A percentile compares a stretch with the other conserved stretches of the same genome.
Conservation (phyloP, 345 rosid genomes). For the Geranium rotundifolium region DNA sequence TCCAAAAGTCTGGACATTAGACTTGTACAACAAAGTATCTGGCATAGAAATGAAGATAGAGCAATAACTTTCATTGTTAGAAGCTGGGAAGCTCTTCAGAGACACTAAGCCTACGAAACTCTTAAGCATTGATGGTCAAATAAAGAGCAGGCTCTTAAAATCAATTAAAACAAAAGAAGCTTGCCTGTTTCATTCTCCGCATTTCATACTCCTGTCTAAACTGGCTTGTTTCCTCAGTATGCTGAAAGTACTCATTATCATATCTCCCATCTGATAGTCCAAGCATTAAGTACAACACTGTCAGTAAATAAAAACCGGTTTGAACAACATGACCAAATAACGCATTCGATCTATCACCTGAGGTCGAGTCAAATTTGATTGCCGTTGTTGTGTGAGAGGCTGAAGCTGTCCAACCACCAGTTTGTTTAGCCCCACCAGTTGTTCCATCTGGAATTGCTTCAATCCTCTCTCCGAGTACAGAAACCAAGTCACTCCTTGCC, state of each 20-base stretch:
- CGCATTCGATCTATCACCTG: slow-evolving; percentile 13
- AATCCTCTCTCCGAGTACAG: slow-evolving; percentile 44
- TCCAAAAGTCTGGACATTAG: too few relatives aligned
- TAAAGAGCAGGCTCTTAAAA: neutral
- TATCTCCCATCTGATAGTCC: slow-evolving; percentile 26
- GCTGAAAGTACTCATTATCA: slow-evolving; percentile 45
- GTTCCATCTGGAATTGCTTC: slow-evolving; percentile 57
- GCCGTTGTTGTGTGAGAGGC: slow-evolving; percentile 25
- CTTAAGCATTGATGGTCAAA: too few relatives aligned
- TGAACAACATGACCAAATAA: neutral
- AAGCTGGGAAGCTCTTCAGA: too few relatives aligned
- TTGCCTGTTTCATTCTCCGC: slow-evolving; percentile 46
- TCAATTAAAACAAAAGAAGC: neutral
- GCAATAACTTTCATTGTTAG: too few relatives aligned
- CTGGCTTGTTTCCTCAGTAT: slow-evolving; percentile 34
- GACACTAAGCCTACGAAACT: too few relatives aligned
- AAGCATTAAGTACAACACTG: too few relatives aligned
- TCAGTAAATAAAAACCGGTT: neutral
- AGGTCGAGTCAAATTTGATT: slow-evolving; percentile 39
- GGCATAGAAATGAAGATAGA: neutral
- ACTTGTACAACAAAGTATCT: neutral
- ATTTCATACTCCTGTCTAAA: slow-evolving; percentile 56
- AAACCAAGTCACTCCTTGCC: slow-evolving; percentile 51
- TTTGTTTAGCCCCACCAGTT: slow-evolving; percentile 27
- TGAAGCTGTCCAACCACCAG: slow-evolving; percentile 29